A percentile compares a stretch with the other conserved stretches of the same genome.
Evolutionary conservation across 2,329 filamentous ascomycete species (phyloP).

Genomic region (Ophiostoma populinum): DNA sequence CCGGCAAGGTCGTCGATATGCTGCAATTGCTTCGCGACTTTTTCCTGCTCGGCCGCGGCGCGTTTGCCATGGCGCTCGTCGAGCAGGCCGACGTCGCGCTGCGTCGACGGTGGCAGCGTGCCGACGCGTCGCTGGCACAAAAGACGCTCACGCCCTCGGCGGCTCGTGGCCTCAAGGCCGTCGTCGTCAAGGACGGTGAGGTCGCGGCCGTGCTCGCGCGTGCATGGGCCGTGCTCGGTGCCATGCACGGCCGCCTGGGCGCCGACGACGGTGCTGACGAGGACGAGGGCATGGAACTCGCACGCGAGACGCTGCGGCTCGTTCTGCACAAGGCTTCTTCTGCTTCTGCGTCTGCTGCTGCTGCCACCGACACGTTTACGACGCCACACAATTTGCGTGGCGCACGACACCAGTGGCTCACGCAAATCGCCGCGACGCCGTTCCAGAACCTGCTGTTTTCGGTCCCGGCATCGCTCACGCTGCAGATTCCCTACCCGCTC

Average conservation of each 20-base stretch:
- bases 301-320: conserved; percentile 58
- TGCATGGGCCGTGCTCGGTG: conserved; percentile 66
- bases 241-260: conserved; percentile 41
- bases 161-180: conserved; percentile 37
- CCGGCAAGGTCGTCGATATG: conserved; percentile 58
- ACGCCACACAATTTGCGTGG: not conserved
- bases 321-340: conserved; percentile 39
- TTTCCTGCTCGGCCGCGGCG: conserved; percentile 71
- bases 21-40: conserved; percentile 69
- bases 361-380: conserved; percentile 14
- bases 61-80: conserved; percentile 79
- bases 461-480: conserved; percentile 49
- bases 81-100: conserved; percentile 70
- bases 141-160: conserved; percentile 12
- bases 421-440: conserved; percentile 28
- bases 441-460: conserved; percentile 77
- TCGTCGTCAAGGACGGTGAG: conserved; percentile 74
- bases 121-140: conserved; percentile 20
- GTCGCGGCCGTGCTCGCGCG: conserved; percentile 58
- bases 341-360: too few species aligned
- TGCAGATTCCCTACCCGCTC: conserved; percentile 61
- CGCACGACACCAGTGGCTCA: not conserved
- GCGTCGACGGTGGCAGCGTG: conserved; percentile 51
- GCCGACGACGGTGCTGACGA: conserved; percentile 54
- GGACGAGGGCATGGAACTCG: conserved; percentile 68